These are phyloP conservation scores for Alternaria gansuensis DNA, from an alignment of 2,329 filamentous ascomycete genomes.

Conservation along the genomic window DNA sequence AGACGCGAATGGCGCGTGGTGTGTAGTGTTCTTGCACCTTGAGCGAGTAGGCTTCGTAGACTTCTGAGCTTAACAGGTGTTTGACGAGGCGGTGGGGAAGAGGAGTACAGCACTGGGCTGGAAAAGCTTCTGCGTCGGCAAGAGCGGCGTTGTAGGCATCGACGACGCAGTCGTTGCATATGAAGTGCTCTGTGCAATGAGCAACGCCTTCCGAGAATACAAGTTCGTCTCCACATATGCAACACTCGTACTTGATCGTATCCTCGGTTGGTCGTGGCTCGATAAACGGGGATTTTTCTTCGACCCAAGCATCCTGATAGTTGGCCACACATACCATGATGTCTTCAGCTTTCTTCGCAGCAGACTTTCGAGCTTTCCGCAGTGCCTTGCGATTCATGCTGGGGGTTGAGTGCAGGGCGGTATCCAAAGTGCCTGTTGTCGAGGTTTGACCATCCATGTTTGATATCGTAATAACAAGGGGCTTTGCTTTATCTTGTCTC, in stretches of 20 bases:
- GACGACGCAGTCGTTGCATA: slow-evolving; percentile 13
- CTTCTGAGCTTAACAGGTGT: slow-evolving; percentile 8
- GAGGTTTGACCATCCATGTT: background rate
- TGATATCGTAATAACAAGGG: background rate
- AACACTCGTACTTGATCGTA: slow-evolving; percentile 11
- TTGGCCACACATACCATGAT: background rate
- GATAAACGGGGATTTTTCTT: background rate
- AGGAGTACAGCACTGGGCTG: slow-evolving; percentile 10
- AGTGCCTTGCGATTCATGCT: background rate
- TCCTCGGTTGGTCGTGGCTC: background rate
- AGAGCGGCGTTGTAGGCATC: slow-evolving; percentile 7
- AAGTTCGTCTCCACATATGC: slow-evolving; percentile 7
- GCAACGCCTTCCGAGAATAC: background rate
- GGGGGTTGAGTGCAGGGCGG: background rate
- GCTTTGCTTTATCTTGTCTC: background rate
- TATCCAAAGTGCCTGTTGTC: background rate
- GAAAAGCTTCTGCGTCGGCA: slow-evolving; percentile 3
- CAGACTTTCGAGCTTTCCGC: slow-evolving; percentile 4
- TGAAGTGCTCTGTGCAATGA: slow-evolving; percentile 13
- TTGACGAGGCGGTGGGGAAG: slow-evolving; percentile 1
- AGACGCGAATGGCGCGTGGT: background rate
- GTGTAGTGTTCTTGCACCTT: slow-evolving; percentile 11
- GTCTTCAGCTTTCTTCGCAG: background rate
- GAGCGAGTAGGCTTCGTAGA: background rate
- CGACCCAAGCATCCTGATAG: background rate